A percentile compares a stretch with the other conserved stretches of the same genome.
These are phyloP conservation scores for Suillus subaureus DNA, from an alignment of 768 basidiomycete species.

Conservation along the genomic window DNA sequence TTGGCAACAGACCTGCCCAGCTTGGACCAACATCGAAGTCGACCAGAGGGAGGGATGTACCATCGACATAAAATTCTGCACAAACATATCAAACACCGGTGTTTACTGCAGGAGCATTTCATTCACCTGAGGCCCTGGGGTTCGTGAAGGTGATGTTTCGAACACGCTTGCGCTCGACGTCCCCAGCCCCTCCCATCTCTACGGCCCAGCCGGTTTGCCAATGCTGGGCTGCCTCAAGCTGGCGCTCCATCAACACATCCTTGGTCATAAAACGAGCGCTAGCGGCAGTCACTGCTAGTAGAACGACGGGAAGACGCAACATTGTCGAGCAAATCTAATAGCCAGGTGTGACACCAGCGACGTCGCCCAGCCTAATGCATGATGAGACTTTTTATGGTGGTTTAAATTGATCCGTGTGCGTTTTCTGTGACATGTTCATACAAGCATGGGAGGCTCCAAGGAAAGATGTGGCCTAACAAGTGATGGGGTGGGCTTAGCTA, in stretches of 20 bases:
- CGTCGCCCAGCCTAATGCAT: neutral
- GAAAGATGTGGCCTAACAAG: neutral
- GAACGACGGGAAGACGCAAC: slow-evolving; percentile 17
- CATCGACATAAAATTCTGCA: slow-evolving; percentile 72
- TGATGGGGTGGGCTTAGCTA: neutral
- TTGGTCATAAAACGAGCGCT: slow-evolving; percentile 34
- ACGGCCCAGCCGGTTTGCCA: slow-evolving; percentile 22
- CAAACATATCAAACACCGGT: neutral
- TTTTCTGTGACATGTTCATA: neutral
- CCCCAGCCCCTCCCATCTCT: slow-evolving; percentile 3
- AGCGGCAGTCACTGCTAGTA: slow-evolving; percentile 16
- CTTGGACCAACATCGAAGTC: slow-evolving; percentile 76
- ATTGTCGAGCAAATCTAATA: neutral
- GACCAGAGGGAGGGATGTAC: slow-evolving; percentile 63
- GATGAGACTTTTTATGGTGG: neutral
- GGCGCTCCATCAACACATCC: slow-evolving; percentile 45
- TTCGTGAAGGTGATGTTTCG: slow-evolving; percentile 75
- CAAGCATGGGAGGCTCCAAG: neutral
- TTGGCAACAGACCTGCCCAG: slow-evolving; percentile 75
- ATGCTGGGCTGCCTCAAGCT: slow-evolving; percentile 50
- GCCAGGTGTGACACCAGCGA: neutral
- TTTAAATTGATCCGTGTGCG: neutral
- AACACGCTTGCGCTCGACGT: slow-evolving; percentile 25
- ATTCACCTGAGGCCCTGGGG: slow-evolving; percentile 58
- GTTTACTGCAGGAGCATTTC: neutral